Evolutionary conservation across 2,329 filamentous ascomycete species (phyloP), one percentile per base, ranked within the genome.

Genomic region (Phaeosphaeria sp.): DNA sequence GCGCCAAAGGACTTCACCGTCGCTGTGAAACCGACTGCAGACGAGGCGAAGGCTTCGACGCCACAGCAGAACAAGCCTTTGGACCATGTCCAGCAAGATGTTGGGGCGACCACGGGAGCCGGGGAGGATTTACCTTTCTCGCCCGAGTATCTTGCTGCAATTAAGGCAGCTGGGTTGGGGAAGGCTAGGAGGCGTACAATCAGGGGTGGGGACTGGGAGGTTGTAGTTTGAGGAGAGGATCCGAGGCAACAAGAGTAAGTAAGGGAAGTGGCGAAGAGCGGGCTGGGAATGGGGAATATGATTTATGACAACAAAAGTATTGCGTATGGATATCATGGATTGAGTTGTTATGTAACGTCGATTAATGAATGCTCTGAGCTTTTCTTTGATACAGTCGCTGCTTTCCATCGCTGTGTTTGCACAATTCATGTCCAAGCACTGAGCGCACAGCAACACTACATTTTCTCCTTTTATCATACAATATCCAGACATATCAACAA

Each of bases 1-100:
- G 51, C 62, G 13, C 64, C 64, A 0, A 33, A 55, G 1, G 57
- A 59, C 25, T 62, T 57, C 23, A 33, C 46, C 15, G 20, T 43
- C 22, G 20, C 48, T 50, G 27, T 6, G n/a, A 10, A 7, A 2
- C 18, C 23, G 25, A 15, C 9, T n/a, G 7, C n/a, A 15, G 25
- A 6, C 3, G 4, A 25, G 25, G 23, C 36, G n/a, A 18, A 33
- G 23, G 50, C 50, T 15, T 52, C 50, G 41, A 52, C 50, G 27
- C 50, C 50, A 1, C 50, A 52, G 25, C 22, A 46, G 21, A 33
- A 52, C 7, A 27, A 21, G n/a, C 41, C 50, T 7, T 18, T 46
- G n/a, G 23, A 42, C 49, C 18, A 15, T 27, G 25, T 4, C 25
- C 25, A 27, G n/a, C n/a, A 27, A 5, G 25, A 27, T 27, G 25